phyloP scores from a whole-genome alignment of 1,284 basidiomycete species.

The Austroboletus sp. region DNA sequence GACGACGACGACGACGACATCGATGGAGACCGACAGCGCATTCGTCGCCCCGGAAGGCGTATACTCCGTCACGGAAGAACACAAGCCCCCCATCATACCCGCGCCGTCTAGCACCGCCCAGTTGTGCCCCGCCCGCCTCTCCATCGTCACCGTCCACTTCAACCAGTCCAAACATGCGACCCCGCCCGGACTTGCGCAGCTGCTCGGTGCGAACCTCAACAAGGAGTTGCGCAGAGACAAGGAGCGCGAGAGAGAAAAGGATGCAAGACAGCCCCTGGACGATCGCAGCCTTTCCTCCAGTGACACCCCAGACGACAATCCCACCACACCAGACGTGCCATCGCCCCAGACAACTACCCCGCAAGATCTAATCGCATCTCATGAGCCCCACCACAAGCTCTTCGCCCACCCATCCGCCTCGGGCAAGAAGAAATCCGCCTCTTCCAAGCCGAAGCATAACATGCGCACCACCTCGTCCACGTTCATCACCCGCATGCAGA shows the following conservation, averaged over 20 bases:
- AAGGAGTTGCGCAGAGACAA: conserved; percentile 39
- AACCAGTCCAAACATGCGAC: conserved; percentile 48
- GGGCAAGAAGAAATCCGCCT: conserved; percentile 56
- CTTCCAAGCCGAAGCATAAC: conserved; percentile 76
- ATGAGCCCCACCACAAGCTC: conserved; percentile 40
- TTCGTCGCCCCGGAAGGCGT: conserved; percentile 83
- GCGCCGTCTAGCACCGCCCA: conserved; percentile 42
- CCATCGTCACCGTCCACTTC: conserved; percentile 58
- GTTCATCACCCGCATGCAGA: conserved; percentile 82
- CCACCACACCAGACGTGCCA: conserved; percentile 37
- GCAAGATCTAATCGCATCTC: conserved; percentile 33
- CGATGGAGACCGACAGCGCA: conserved; percentile 72
- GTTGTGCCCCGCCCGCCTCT: conserved; percentile 58
- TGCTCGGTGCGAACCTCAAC: conserved; percentile 49
- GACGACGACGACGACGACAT: neutral
- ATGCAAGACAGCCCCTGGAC: conserved; percentile 43
- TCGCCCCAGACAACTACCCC: conserved; percentile 17
- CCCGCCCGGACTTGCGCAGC: conserved; percentile 55
- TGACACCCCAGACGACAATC: conserved; percentile 59
- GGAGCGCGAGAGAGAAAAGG: conserved; percentile 54
- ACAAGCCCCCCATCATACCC: conserved; percentile 54
- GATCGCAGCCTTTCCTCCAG: conserved; percentile 71
- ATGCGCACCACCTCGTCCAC: conserved; percentile 83
- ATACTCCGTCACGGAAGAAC: conserved; percentile 78
- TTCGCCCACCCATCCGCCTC: conserved; percentile 40